Evolutionary conservation across 2,329 filamentous ascomycete genomes (phyloP), one percentile per base, ranked within the genome.

Genomic region (Mariannaea sp.): DNA sequence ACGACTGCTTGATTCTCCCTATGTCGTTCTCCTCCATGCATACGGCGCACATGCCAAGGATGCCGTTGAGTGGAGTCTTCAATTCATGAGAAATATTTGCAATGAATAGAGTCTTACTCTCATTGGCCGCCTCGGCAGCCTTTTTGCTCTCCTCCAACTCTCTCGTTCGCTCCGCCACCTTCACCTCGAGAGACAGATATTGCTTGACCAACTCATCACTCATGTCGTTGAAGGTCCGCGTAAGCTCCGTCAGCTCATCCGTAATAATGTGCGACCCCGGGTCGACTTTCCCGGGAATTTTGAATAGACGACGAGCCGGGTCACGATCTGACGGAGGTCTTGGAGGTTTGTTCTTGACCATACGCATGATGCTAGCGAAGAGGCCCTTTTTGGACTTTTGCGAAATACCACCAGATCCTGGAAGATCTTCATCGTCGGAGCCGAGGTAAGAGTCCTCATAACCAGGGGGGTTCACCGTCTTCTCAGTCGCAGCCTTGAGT

Each of bases 81-180:
- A 99, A 79, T 71, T 97, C 84, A 63, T 87, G 84, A 1, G 85
- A 88, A 44, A 97, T 96, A 65, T 97, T 97, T 14, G 94, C 94
- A 58, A 99, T 95, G 75, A 97, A 97, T 7, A 97, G 79, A 0
- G 94, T 97, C 75, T 99, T 99, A 78, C 90, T 95, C 73, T 96
- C 90, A 65, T 96, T 97, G 3, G 92, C 92, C n/a, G 90, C 89
- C 71, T 96, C 92, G 1, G 92, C 92, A 1, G 91, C 90, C 73
- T 91, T 90, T 70, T 96, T 96, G 75, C 88, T 95, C 56, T 90
- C 84, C 67, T 96, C 91, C 1, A 97, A 78, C 71, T 97, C 89
- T 29, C 83, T 83, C 0, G 92, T 97, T 49, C 92, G 81, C 69
- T 92, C 86, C 6, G 84, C 84, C 1, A 97, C 92, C 63, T 93